Base-by-base conservation (phyloP, 306 rosid species). In the Rubus parviflorus region DNA sequence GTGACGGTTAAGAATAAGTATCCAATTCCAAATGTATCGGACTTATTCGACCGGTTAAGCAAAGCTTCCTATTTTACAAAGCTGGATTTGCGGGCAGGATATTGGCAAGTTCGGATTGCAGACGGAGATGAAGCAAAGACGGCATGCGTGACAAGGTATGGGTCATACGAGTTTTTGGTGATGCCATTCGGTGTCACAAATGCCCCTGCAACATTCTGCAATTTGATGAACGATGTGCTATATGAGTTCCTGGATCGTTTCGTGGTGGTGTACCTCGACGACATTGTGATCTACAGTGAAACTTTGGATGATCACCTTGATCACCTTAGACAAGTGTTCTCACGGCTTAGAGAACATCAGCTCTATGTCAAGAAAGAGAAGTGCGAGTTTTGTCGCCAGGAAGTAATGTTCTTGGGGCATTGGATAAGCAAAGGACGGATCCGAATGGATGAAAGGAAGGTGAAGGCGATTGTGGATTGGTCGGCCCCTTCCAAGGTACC, bases 321-420 rank as follows among this genome's bases (percentile, higher is more conserved):
- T 4, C 64, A 71, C 37, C n/a, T 49, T 17, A 23, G 69, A 13
- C 12, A 8, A 17, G 62, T 63, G 13, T 61, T 61, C 37, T 46
- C 48, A 1, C 6, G 11, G 47, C 52, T 62, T 1, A 75, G 79
- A 17, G 72, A 75, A 30, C 4, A 62, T 11, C 30, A 47, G 47
- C 53, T 75, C 10, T 62, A 23, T 64, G 79, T 75, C 35, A 75
- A 75, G 62, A 75, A 47, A 58, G 79, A 62, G 14, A 75, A 75
- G 9, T 75, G 78, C 0, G 58, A 62, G 19, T 75, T 62, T 45
- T 75, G 37, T 30, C 6, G 23, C 7, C 11, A 25, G 14, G 41
- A 63, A 3, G 13, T 75, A 0, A 64, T 45, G 48, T 75, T 64
- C 51, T 10, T 75, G 10, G 77, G 77, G 3, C 77, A 74, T 42